Evolutionary conservation across 495 filamentous ascomycete species (phyloP).

Genomic region (Neurospora discreta): DNA sequence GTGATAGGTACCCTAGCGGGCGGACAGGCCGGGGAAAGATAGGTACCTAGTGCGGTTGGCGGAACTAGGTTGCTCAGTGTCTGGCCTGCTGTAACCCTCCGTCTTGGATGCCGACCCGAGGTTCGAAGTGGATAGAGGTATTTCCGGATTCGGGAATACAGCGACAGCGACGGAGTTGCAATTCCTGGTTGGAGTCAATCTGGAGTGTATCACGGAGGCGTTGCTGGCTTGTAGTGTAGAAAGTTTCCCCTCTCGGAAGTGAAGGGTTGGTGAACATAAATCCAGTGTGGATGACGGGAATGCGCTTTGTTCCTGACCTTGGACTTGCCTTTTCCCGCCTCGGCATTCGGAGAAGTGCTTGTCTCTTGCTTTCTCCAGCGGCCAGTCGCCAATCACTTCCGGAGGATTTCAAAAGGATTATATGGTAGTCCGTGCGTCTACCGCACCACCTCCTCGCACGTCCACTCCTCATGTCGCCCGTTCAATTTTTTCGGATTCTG

Average conservation of each 20-base stretch:
- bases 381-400: conserved; percentile 4
- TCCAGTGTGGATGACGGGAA: background rate
- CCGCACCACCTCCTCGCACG: background rate
- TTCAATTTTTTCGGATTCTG: background rate
- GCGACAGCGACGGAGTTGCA: background rate
- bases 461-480: background rate
- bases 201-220: background rate
- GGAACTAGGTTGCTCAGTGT: background rate
- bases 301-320: background rate
- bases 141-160: background rate
- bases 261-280: background rate
- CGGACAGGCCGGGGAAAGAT: background rate
- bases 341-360: conserved; percentile 1
- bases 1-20: background rate
- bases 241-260: background rate
- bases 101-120: background rate
- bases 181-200: background rate
- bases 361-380: background rate
- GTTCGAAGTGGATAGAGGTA: background rate
- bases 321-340: background rate
- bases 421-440: background rate
- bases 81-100: background rate
- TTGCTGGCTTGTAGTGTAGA: background rate
- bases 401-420: background rate
- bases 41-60: background rate